phyloP scores from a whole-genome alignment of 257 asterid genomes.

The Solanum pimpinellifolium region DNA sequence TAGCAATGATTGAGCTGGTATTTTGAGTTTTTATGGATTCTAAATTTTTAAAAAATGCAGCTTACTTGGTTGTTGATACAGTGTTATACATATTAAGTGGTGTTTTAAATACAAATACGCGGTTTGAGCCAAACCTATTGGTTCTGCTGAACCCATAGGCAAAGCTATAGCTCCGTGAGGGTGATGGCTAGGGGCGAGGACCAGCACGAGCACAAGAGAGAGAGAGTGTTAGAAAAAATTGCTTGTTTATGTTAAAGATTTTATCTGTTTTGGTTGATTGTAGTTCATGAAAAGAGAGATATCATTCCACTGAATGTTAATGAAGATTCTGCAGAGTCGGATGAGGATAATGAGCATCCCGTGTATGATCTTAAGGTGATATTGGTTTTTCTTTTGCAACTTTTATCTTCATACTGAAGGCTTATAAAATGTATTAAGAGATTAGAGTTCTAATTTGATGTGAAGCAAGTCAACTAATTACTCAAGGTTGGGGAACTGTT shows the following conservation, averaged over 20 bases:
- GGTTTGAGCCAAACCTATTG: background rate
- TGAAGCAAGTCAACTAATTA: background rate
- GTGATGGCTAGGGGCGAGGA: too few species aligned
- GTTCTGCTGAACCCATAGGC: background rate
- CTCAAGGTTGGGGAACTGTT: background rate
- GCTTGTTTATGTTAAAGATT: background rate
- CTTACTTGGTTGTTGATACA: background rate
- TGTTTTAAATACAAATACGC: background rate
- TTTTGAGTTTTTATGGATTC: background rate
- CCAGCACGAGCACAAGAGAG: too few species aligned
- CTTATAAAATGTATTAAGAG: background rate
- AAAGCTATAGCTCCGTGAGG: too few species aligned
- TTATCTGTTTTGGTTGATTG: conserved; percentile 1
- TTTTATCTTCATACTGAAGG: background rate
- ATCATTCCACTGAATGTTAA: conserved; percentile 53
- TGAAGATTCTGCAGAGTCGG: conserved; percentile 53
- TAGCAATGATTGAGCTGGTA: background rate
- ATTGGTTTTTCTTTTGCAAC: background rate
- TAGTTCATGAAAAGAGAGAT: conserved; percentile 90
- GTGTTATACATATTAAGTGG: background rate
- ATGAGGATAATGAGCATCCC: conserved; percentile 69
- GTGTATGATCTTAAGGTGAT: conserved; percentile 68
- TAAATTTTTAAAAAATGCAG: background rate
- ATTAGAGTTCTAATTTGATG: background rate
- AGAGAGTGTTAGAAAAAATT: too few species aligned